These are phyloP conservation scores for Metschnikowia amazonensis DNA, from an alignment of 805 yeast species.

Conservation along the genomic window DNA sequence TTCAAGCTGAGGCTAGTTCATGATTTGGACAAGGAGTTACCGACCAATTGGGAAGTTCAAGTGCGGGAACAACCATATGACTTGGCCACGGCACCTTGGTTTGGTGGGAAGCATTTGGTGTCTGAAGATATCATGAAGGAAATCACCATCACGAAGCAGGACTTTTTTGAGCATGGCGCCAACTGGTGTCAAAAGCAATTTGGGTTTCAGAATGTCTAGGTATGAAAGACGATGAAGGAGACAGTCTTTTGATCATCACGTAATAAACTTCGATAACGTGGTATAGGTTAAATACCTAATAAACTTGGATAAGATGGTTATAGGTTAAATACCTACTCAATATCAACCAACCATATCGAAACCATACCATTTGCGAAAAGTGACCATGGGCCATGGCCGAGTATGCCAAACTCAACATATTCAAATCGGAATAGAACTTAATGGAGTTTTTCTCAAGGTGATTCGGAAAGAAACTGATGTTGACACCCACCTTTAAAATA, in stretches of 20 bases:
- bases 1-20: slow-evolving; percentile 55
- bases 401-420: slow-evolving; percentile 41
- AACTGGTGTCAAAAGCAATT: slow-evolving; percentile 51
- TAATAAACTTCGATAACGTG: too few species aligned
- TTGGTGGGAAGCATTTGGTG: slow-evolving; percentile 32
- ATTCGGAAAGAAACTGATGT: slow-evolving; percentile 34
- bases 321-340: slow-evolving; percentile 72
- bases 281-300: too few species aligned
- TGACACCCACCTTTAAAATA: slow-evolving; percentile 32
- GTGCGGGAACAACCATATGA: slow-evolving; percentile 31
- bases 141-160: slow-evolving; percentile 66
- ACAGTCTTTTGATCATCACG: too few species aligned
- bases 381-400: slow-evolving; percentile 83
- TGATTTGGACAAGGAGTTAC: slow-evolving; percentile 65
- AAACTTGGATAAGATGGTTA: slow-evolving; percentile 54
- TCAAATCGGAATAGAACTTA: slow-evolving; percentile 32
- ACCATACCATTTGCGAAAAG: slow-evolving; percentile 92
- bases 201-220: slow-evolving; percentile 34
- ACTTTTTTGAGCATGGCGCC: slow-evolving; percentile 83
- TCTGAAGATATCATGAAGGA: slow-evolving; percentile 43
- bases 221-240: too few species aligned
- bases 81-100: slow-evolving; percentile 33
- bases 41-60: slow-evolving; percentile 65
- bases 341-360: slow-evolving; percentile 81
- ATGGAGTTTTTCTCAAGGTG: slow-evolving; percentile 20